Percentiles rank a stretch among this genome's conserved stretches.
Conservation (phyloP, 352 stramenopile genomes). For the Phytopythium aichiense region DNA sequence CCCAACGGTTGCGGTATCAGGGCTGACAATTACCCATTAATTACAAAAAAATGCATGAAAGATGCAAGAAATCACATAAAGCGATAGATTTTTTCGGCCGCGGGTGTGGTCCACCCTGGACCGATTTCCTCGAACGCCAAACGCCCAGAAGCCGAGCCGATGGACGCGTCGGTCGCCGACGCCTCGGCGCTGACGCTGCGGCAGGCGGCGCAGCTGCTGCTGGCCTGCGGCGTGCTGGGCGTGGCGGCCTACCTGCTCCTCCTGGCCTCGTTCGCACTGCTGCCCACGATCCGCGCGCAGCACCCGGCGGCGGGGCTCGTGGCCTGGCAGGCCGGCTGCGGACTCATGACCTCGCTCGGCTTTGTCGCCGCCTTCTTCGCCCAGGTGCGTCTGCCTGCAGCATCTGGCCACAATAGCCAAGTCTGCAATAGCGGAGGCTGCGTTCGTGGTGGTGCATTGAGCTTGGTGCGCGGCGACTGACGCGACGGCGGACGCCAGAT, state of each 20-base stretch:
- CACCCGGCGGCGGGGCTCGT: conserved; percentile 73
- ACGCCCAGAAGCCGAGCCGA: neutral
- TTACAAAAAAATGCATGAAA: neutral
- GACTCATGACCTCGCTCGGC: conserved; percentile 50
- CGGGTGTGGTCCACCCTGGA: conserved; percentile 1
- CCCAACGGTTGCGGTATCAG: no score
- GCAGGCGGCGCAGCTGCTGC: conserved; percentile 49
- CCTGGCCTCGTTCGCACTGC: conserved; percentile 62
- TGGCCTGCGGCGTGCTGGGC: conserved; percentile 58
- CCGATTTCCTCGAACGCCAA: neutral
- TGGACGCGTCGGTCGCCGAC: neutral
- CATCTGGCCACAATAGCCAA: neutral
- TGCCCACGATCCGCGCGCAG: conserved; percentile 76
- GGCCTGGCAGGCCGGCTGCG: conserved; percentile 73
- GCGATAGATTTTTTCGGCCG: neutral
- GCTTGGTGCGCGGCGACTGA: neutral
- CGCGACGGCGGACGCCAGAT: neutral
- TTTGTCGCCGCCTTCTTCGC: conserved; percentile 56
- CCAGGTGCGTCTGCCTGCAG: conserved; percentile 21
- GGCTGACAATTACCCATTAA: neutral
- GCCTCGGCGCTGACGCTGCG: conserved; percentile 34
- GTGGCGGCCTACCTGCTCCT: conserved; percentile 56
- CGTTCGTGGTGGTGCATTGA: neutral
- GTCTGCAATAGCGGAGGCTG: no score
- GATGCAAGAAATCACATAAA: neutral